phyloP scores from a whole-genome alignment of 805 yeast species.

The Monosporozyma yasuniensis region DNA sequence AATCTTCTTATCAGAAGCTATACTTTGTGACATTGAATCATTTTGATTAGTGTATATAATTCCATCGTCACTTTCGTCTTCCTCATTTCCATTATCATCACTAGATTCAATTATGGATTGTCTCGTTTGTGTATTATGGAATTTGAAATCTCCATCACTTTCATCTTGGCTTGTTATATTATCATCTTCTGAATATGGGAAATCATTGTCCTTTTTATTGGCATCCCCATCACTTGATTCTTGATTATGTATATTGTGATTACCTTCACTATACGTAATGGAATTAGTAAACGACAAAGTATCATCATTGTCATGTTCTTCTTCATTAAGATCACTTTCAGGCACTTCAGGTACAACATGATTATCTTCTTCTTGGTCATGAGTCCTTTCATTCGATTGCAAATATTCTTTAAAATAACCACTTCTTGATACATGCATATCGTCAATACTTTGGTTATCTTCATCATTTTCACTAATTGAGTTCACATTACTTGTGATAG shows the following conservation, averaged over 20 bases:
- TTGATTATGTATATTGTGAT: background rate
- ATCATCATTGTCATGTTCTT: background rate
- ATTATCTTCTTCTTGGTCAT: slow-evolving; percentile 4
- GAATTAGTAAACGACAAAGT: slow-evolving; percentile 9
- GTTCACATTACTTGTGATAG: background rate
- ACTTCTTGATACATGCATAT: slow-evolving; percentile 15
- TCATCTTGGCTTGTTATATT: background rate
- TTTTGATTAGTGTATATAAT: background rate
- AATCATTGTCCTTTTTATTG: slow-evolving; percentile 8
- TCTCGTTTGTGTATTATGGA: slow-evolving; percentile 8
- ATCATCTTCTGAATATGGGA: background rate
- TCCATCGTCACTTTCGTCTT: background rate
- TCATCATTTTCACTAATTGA: background rate
- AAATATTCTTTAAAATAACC: slow-evolving; percentile 18
- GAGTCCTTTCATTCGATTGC: background rate
- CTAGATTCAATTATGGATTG: slow-evolving; percentile 13
- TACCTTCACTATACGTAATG: slow-evolving; percentile 5
- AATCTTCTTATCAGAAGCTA: background rate
- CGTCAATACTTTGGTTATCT: slow-evolving; percentile 11
- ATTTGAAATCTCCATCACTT: slow-evolving; percentile 9
- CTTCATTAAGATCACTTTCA: background rate
- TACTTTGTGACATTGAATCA: background rate
- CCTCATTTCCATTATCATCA: slow-evolving; percentile 9
- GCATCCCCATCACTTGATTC: slow-evolving; percentile 4
- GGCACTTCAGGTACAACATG: background rate